Base-by-base conservation (phyloP, 2,329 filamentous ascomycete species). In the Aureobasidium sp. region DNA sequence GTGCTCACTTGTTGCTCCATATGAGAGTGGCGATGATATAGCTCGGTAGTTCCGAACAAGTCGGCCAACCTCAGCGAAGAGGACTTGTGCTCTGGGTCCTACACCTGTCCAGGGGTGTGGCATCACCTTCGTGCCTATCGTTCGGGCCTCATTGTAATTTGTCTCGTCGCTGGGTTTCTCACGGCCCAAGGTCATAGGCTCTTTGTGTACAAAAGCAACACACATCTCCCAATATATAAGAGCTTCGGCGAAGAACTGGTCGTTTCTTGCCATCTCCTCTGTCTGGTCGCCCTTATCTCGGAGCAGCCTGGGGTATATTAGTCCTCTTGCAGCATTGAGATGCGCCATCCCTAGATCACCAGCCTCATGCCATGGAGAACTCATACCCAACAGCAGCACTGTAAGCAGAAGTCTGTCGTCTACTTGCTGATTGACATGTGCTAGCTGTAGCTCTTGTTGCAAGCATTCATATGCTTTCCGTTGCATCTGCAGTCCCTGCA, bases 171-270 rank as follows among this genome's bases (percentile, higher is more conserved):
- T 43, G 24, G 47, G 26, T 17, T 29, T 52, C n/a, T 57, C 63
- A 7, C 52, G 63, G 26, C 55, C 57, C 10, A 26, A 62, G 48
- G 26, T 46, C 56, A 29, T 53, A 2, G 71, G 72, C 52, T 77
- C 75, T 64, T 77, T 75, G 56, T 77, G 78, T 10, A 82, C 79
- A 65, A 80, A 83, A 0, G 79, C 80, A 61, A 82, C 78, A 20
- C 81, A 74, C 81, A 84, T 83, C 66, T 84, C 82, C 82, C 82
- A 84, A 65, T 83, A 82, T 32, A 84, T 77, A 53, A 84, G 71
- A n/a, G 80, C 79, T 67, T 84, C 81, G 63, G 82, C 79, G 62
- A 84, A 83, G 67, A 84, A 83, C 36, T 79, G 78, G 41, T 72
- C 74, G 27, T 63, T 66, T 70, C 24, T 71, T 65, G 51, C 72